A percentile compares a stretch with the other conserved stretches of the same genome.
phyloP scores from a whole-genome alignment of 768 basidiomycete species.

The Brasilioporus rufonigricans region DNA sequence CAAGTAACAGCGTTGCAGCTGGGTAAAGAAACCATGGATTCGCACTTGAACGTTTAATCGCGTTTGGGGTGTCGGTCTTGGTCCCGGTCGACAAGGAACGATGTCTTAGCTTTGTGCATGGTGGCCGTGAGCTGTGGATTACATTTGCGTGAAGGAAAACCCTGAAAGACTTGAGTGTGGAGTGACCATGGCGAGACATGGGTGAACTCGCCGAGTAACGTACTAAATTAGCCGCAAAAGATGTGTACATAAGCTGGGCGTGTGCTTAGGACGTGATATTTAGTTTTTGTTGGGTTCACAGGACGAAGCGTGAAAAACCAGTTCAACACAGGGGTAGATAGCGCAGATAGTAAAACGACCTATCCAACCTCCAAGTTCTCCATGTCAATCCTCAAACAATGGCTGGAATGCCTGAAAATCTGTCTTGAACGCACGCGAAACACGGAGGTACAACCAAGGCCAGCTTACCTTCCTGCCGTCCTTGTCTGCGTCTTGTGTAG shows the following conservation, averaged over 20 bases:
- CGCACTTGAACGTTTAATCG: conserved; percentile 4
- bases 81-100: conserved; percentile 13
- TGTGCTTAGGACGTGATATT: too few species aligned
- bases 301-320: too few species aligned
- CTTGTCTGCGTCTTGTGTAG: conserved; percentile 27
- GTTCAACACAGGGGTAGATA: neutral
- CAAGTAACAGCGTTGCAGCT: conserved; percentile 22
- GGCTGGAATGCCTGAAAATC: conserved; percentile 29
- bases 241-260: neutral
- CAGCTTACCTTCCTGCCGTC: conserved; percentile 26
- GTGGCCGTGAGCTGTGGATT: neutral
- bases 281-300: too few species aligned
- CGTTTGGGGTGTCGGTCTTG: neutral
- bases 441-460: neutral
- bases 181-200: conserved; percentile 20
- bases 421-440: neutral
- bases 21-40: conserved; percentile 29
- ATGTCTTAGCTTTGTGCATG: conserved; percentile 2
- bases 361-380: neutral
- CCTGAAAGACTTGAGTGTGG: conserved; percentile 10
- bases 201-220: neutral
- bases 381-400: conserved; percentile 31
- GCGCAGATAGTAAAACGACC: neutral
- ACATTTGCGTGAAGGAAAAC: conserved; percentile 5
- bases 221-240: neutral